These are phyloP conservation scores for Salvia hispanica DNA, from an alignment of 257 asterid species.

Conservation along the genomic window DNA sequence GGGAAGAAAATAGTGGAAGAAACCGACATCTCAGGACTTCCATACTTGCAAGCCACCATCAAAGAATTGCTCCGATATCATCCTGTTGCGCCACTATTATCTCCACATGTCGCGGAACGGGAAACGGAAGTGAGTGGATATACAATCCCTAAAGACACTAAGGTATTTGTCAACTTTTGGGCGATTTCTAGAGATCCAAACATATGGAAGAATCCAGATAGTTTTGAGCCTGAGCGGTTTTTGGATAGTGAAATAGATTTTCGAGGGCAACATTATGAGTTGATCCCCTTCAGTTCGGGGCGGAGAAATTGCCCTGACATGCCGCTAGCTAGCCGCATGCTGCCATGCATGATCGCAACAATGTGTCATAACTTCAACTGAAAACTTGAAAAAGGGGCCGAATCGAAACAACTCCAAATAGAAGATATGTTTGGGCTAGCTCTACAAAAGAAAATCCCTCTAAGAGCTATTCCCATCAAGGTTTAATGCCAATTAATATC, in stretches of 20 bases:
- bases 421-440: not conserved
- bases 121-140: not conserved
- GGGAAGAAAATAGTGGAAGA: not conserved
- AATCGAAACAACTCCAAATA: not conserved
- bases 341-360: not conserved
- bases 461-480: slow-evolving; percentile 3
- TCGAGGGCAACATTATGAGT: not conserved
- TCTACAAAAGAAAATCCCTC: not conserved
- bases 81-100: not conserved
- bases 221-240: slow-evolving; percentile 8
- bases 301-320: not conserved
- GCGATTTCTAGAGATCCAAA: not conserved
- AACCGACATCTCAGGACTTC: not conserved
- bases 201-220: slow-evolving; percentile 10
- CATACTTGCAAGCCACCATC: slow-evolving; percentile 14
- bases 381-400: not conserved
- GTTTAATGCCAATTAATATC: not conserved
- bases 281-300: slow-evolving; percentile 3
- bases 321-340: not conserved
- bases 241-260: not conserved
- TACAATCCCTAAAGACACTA: not conserved
- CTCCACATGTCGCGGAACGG: not conserved
- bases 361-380: not conserved
- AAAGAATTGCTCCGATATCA: not conserved
- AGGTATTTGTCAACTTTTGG: slow-evolving; percentile 1